Conservation (phyloP, 2,329 filamentous ascomycete genomes). For the Graphium sp. region DNA sequence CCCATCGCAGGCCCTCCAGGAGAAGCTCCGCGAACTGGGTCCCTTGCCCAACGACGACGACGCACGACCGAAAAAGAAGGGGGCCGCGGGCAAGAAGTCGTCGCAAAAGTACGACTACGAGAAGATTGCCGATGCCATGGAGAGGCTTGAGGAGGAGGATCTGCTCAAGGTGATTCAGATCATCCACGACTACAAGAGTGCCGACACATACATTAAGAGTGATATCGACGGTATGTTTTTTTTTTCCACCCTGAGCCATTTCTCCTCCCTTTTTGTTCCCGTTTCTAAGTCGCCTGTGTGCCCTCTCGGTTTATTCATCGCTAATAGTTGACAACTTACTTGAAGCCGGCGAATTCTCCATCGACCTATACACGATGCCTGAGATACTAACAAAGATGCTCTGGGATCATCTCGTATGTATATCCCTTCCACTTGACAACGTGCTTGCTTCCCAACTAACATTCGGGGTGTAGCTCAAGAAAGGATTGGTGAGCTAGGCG, state of each 20-base stretch:
- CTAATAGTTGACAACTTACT: constrained; percentile 18
- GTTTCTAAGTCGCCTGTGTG: background rate
- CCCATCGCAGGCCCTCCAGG: constrained; percentile 71
- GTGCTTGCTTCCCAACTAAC: constrained; percentile 3
- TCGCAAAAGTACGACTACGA: constrained; percentile 69
- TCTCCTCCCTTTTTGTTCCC: constrained; percentile 3
- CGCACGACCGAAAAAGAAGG: constrained; percentile 42
- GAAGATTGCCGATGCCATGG: constrained; percentile 83
- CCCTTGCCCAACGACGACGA: constrained; percentile 64
- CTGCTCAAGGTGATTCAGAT: constrained; percentile 89
- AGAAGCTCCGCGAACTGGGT: constrained; percentile 66
- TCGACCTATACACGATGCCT: constrained; percentile 94
- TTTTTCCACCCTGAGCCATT: background rate
- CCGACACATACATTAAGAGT: constrained; percentile 92
- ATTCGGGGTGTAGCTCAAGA: background rate
- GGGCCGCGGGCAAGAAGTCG: constrained; percentile 59
- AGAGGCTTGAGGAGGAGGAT: constrained; percentile 84
- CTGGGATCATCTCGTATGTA: constrained; percentile 63
- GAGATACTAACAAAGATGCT: constrained; percentile 81
- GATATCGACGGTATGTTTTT: constrained; percentile 71
- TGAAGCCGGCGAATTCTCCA: constrained; percentile 85
- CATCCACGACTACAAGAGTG: constrained; percentile 91
- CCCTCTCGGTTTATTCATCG: constrained; percentile 5
- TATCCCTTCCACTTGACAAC: constrained; percentile 1
- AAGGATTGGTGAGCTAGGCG: background rate